These are phyloP conservation scores for Boletus sp. DNA, from an alignment of 768 basidiomycete species.

Conservation along the genomic window DNA sequence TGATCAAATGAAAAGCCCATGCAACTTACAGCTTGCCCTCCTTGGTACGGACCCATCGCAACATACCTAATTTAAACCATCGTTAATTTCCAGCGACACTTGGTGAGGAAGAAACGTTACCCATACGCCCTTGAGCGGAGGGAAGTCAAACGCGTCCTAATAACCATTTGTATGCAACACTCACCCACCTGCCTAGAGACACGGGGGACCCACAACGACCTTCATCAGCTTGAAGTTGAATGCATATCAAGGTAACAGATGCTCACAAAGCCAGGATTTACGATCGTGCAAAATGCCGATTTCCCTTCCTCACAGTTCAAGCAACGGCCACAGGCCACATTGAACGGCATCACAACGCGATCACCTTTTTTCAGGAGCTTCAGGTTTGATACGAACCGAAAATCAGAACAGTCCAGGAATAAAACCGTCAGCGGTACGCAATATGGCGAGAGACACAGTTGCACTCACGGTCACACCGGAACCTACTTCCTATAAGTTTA, in stretches of 20 bases:
- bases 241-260: background rate
- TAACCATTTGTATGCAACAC: background rate
- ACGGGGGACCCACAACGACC: background rate
- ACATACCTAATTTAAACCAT: no score
- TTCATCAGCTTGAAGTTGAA: background rate
- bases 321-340: conserved; percentile 58
- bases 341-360: conserved; percentile 61
- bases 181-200: conserved; percentile 1
- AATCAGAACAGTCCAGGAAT: background rate
- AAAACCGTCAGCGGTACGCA: background rate
- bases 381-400: background rate
- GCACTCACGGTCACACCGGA: conserved; percentile 2
- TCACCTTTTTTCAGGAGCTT: conserved; percentile 54
- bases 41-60: no score
- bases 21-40: no score
- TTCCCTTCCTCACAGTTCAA: conserved; percentile 52
- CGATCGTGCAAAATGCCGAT: conserved; percentile 55
- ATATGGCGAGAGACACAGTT: no score
- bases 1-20: no score
- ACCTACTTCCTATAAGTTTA: background rate
- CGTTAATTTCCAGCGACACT: background rate
- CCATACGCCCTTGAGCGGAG: background rate
- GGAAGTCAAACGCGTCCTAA: background rate
- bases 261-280: conserved; percentile 41
- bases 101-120: background rate